Conservation (phyloP, 345 rosid genomes). For the Arabidopsis arenosa region DNA sequence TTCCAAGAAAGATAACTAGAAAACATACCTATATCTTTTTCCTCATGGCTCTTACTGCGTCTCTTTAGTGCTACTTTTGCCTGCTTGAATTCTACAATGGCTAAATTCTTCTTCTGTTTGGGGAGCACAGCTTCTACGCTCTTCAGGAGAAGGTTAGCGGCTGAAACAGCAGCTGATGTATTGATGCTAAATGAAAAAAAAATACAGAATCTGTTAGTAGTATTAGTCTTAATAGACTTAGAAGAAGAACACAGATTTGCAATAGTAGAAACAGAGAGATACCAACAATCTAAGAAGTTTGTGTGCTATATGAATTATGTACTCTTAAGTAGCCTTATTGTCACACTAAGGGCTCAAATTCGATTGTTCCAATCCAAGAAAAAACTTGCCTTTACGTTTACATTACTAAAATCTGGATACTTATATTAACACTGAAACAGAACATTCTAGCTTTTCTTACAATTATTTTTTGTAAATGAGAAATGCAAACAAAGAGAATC, state of each 20-base stretch:
- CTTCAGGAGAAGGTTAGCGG: slow-evolving; percentile 67
- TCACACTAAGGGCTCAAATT: neutral
- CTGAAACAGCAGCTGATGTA: slow-evolving; percentile 68
- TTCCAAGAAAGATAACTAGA: slow-evolving; percentile 1
- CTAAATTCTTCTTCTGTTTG: slow-evolving; percentile 81
- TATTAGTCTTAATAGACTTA: neutral
- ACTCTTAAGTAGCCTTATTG: neutral
- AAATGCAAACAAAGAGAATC: neutral
- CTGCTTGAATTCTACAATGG: slow-evolving; percentile 69
- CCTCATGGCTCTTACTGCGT: slow-evolving; percentile 52
- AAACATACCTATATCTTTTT: slow-evolving; percentile 53
- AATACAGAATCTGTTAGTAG: neutral
- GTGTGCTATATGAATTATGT: neutral
- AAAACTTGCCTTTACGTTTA: neutral
- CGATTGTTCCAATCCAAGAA: neutral
- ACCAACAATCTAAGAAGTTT: neutral
- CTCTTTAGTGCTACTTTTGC: slow-evolving; percentile 78
- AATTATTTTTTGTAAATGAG: neutral
- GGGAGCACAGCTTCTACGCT: slow-evolving; percentile 75
- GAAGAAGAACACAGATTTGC: slow-evolving; percentile 3
- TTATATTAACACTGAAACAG: neutral
- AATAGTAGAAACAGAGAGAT: neutral
- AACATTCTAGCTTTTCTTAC: neutral
- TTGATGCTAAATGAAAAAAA: slow-evolving; percentile 51
- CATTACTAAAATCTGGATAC: neutral